Conservation (phyloP, 345 rosid species). For the Citrus unshiu region DNA sequence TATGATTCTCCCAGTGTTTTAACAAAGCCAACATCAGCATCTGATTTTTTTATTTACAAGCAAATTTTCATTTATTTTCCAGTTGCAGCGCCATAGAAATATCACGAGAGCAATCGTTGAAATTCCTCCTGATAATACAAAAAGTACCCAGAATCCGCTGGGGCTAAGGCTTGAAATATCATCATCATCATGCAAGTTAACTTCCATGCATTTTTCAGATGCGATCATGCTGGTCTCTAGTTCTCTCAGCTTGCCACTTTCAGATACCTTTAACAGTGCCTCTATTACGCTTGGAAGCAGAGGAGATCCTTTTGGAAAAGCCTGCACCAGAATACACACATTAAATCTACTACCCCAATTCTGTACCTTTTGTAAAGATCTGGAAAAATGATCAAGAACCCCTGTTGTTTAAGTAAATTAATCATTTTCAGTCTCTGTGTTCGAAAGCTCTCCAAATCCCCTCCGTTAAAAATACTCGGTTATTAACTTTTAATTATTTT, state of each 20-base stretch:
- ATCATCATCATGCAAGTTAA: neutral
- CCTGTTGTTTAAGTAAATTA: no score
- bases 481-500: no score
- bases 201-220: constrained; percentile 9
- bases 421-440: no score
- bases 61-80: neutral
- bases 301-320: constrained; percentile 22
- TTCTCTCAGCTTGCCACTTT: constrained; percentile 21
- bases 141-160: constrained; percentile 12
- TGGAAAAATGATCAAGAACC: no score
- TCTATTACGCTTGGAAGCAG: constrained; percentile 13
- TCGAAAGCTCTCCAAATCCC: no score
- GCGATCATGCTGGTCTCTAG: constrained; percentile 13
- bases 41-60: neutral
- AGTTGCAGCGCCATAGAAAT: neutral
- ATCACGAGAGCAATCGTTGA: constrained; percentile 19
- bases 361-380: neutral
- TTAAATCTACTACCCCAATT: neutral
- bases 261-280: constrained; percentile 24
- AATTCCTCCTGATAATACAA: constrained; percentile 16
- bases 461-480: no score
- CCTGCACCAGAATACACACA: constrained; percentile 3
- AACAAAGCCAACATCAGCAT: neutral
- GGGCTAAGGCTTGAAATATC: constrained; percentile 18
- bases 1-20: neutral